phyloP scores from a whole-genome alignment of 2,329 filamentous ascomycete species.

The Cladosporium colombiae region DNA sequence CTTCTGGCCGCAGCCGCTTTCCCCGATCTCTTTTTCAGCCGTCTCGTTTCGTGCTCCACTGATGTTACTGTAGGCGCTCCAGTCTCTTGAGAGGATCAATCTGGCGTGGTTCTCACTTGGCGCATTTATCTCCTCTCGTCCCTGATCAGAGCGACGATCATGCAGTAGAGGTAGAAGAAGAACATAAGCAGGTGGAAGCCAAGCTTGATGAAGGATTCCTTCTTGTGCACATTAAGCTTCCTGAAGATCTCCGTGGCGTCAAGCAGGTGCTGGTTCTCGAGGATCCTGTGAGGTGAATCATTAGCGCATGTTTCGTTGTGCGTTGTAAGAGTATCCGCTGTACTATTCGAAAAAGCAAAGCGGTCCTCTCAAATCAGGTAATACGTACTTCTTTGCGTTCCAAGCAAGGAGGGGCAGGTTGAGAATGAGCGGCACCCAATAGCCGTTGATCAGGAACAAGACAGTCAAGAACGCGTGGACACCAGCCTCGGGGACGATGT shows the following conservation, averaged over 20 bases:
- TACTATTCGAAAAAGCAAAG: background rate
- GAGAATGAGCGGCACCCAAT: conserved; percentile 90
- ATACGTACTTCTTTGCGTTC: conserved; percentile 96
- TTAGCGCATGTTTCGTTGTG: conserved; percentile 35
- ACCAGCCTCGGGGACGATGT: conserved; percentile 97
- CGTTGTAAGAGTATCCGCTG: background rate
- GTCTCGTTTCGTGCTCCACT: background rate
- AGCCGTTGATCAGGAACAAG: conserved; percentile 96
- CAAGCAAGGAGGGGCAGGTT: conserved; percentile 90
- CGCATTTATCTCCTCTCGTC: conserved; percentile 62
- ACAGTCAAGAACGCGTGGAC: conserved; percentile 96
- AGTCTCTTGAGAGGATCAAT: background rate
- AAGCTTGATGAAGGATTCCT: conserved; percentile 99
- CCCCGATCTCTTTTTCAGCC: background rate
- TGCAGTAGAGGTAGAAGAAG: conserved; percentile 87
- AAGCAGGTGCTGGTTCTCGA: conserved; percentile 94
- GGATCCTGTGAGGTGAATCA: conserved; percentile 63
- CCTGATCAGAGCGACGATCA: conserved; percentile 82
- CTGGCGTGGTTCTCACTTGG: background rate
- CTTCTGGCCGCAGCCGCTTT: background rate
- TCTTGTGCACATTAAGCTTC: conserved; percentile 98
- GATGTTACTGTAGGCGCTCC: background rate
- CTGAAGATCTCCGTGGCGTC: conserved; percentile 99
- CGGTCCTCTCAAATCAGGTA: background rate
- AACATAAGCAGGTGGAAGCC: conserved; percentile 99